Evolutionary conservation across 192 early-diverging fungal genomes (phyloP), one percentile per base, ranked within the genome.

Genomic region (Entomortierella parvispora): DNA sequence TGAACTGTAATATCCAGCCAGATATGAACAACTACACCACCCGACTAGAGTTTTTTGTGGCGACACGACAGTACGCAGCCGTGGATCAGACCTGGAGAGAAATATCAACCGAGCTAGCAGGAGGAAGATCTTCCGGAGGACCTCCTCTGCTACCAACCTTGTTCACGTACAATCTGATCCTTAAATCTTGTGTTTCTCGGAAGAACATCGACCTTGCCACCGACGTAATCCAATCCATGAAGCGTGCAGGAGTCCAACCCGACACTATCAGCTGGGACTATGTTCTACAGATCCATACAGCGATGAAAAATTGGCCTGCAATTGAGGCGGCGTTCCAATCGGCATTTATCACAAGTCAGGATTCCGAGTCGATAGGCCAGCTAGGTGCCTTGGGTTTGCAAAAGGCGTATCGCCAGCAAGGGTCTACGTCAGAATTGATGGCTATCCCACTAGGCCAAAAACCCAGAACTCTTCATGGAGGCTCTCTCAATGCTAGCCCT

Each of bases 221-320:
- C 65, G 65, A 68, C 23, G 68, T 65, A 10, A 68, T 77, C 22
- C 57, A 48, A 0, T 11, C 31, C 34, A 77, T 77, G 74, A 51
- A 60, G 26, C 59, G 74, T 2, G 52, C 66, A 15, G 74, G 74
- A n/a, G 45, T 77, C 40, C 62, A 68, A 4, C 74, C 74, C n/a
- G 74, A 77, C 49, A 77, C 34, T 29, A 64, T 58, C 47, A 64
- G 60, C 23, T 77, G 74, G 74, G 74, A 77, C 18, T 77, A 52
- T 42, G 32, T 77, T 7, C 48, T 77, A 5, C 65, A 77, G 55
- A 64, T 77, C 17, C 61, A 77, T 51, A 68, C 65, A 26, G 61
- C 53, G 2, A 58, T 68, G 74, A 68, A 64, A 29, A 64, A 77
- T 45, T 77, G 74, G 74, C 10, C 23, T 8, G 65, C 74, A 26